Base-by-base conservation (phyloP, 1,284 basidiomycete species). In the Athelia psychrophila region DNA sequence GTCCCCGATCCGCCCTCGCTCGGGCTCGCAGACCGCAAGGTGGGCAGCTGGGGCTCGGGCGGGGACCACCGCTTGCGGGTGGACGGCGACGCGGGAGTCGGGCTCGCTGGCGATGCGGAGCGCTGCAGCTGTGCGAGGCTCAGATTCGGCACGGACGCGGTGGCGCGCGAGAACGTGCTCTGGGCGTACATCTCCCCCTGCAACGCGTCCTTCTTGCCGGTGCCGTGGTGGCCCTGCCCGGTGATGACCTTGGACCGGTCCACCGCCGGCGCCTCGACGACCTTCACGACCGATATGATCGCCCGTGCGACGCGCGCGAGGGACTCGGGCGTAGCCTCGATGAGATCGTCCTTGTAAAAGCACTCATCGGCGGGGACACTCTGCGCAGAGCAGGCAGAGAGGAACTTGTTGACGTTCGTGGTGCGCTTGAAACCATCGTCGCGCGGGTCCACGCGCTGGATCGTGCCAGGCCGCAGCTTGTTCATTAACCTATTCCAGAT, bases 371-470 rank as follows among this genome's bases (percentile, higher is more conserved):
- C 68, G 25, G 76, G 65, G 9, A 90, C 68, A 8, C 86, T 85
- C 53, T 83, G 79, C 25, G 80, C 78, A 12, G 86, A 77, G 57
- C 83, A 87, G 1, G 84, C 80, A 5, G 86, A 83, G 27, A 89
- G 74, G 62, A 92, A 92, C 64, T 81, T 84, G 25, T 83, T 81
- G 36, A 91, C 76, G 60, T 92, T 92, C 44, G 78, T 77, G 4
- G 79, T 80, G 50, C 81, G 80, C 57, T 76, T 71, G 54, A 84
- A 72, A 6, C 84, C 83, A 60, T 89, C 84, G 60, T 88, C 86
- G n/a, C 81, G 76, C 48, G 75, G 64, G 63, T 90, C 86, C 44
- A 87, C 77, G 46, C 81, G 80, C 38, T 81, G 69, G 54, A 90
- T 77, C 40, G 77, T 77, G 36, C 75, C 78, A 6, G 82, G 80